These are phyloP conservation scores for Hevea brasiliensis DNA, from an alignment of 345 rosid genomes.

Conservation along the genomic window DNA sequence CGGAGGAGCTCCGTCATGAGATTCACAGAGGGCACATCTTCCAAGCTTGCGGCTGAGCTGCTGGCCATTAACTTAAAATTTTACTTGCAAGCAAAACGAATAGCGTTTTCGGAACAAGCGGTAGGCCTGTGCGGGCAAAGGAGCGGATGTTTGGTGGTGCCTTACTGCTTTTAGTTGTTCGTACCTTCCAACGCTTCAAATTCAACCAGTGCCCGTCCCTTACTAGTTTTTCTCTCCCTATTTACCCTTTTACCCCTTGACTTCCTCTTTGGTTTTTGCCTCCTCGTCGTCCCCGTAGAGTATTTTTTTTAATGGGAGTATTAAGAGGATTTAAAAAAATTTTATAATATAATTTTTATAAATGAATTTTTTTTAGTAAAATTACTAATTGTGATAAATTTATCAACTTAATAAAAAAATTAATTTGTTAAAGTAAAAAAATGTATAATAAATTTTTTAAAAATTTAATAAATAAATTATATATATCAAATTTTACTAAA, in stretches of 20 bases:
- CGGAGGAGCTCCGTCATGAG: constrained; percentile 94
- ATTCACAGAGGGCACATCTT: constrained; percentile 74
- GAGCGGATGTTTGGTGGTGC: neutral
- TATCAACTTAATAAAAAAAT: too few species aligned
- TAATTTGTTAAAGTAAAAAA: too few species aligned
- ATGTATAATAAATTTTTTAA: too few species aligned
- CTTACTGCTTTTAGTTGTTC: neutral
- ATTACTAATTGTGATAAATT: too few species aligned
- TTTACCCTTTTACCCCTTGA: constrained; percentile 19
- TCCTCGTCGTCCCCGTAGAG: too few species aligned
- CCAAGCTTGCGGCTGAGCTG: constrained; percentile 50
- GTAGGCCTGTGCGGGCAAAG: neutral
- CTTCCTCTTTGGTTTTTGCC: neutral
- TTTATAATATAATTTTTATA: too few species aligned
- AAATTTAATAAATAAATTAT: too few species aligned
- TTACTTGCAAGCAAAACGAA: neutral
- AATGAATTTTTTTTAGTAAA: too few species aligned
- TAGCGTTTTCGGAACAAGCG: too few species aligned
- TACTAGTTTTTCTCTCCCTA: neutral
- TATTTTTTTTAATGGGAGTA: too few species aligned
- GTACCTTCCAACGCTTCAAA: constrained; percentile 33
- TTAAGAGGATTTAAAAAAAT: too few species aligned
- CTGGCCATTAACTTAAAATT: constrained; percentile 42
- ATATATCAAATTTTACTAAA: too few species aligned
- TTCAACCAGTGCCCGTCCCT: constrained; percentile 7